These are phyloP conservation scores for Fusarium marasasianum DNA, from an alignment of 2,329 filamentous ascomycete species.

Conservation along the genomic window DNA sequence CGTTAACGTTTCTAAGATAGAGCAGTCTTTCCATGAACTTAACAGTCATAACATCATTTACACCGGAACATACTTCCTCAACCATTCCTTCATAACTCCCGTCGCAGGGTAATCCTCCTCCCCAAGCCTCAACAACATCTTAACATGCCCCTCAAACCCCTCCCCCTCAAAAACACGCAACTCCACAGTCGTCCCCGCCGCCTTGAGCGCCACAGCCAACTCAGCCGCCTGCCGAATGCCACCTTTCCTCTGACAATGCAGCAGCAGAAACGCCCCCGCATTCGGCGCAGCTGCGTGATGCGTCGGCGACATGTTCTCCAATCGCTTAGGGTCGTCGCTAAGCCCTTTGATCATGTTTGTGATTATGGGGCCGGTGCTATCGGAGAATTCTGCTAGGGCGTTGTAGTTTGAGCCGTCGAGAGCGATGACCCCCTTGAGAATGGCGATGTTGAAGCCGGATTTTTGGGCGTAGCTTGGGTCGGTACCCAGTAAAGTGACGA, in stretches of 20 bases:
- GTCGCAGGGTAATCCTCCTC: not conserved
- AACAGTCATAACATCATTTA: not conserved
- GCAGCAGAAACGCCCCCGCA: not conserved
- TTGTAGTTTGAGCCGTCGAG: conserved; percentile 9
- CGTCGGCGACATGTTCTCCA: conserved; percentile 1
- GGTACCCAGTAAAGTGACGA: not conserved
- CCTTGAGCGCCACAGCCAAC: not conserved
- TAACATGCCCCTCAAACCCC: conserved; percentile 1
- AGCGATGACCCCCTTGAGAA: not conserved
- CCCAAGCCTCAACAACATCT: not conserved
- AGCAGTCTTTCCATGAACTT: not conserved
- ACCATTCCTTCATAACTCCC: not conserved
- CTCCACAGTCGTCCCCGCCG: not conserved
- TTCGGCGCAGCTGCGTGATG: not conserved
- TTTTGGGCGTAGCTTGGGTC: not conserved
- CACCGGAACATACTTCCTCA: not conserved
- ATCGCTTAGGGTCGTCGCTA: not conserved
- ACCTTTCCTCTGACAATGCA: not conserved
- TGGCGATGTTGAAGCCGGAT: fast-evolving
- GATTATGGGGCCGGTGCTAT: not conserved
- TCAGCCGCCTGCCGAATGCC: conserved; percentile 1
- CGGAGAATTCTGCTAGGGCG: not conserved
- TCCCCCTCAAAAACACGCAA: conserved; percentile 5
- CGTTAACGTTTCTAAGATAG: fast-evolving
- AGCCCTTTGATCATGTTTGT: not conserved